phyloP scores from a whole-genome alignment of 306 rosid genomes.

The Trifolium repens region DNA sequence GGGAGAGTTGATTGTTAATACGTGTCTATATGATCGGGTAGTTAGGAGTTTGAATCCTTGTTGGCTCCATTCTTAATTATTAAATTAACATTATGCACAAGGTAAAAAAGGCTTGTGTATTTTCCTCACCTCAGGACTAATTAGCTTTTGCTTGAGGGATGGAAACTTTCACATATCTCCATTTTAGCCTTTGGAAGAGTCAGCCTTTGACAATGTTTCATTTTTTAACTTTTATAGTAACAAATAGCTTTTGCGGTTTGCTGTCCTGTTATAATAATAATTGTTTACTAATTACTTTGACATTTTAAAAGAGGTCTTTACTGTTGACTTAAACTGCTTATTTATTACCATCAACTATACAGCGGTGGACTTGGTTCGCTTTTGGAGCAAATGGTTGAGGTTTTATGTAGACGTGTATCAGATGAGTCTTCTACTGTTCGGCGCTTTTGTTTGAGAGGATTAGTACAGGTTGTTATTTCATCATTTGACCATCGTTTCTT shows the following conservation, averaged over 20 bases:
- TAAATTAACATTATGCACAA: neutral
- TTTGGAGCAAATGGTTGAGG: conserved; percentile 88
- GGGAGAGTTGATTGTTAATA: neutral
- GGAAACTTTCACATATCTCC: neutral
- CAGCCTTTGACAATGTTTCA: conserved; percentile 3
- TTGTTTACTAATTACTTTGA: conserved; percentile 1
- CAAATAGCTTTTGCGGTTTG: conserved; percentile 8
- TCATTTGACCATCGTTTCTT: conserved; percentile 25
- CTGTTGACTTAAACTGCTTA: conserved; percentile 40
- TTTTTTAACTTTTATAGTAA: conserved; percentile 7
- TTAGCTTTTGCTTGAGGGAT: neutral
- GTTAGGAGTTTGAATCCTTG: conserved; percentile 8
- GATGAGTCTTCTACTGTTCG: conserved; percentile 91
- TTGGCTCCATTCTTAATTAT: neutral
- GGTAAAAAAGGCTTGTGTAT: neutral
- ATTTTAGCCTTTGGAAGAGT: conserved; percentile 19
- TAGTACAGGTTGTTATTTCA: conserved; percentile 72
- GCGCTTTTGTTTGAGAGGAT: conserved; percentile 92
- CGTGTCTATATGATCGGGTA: neutral
- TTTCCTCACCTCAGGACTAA: conserved; percentile 11
- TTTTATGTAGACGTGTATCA: conserved; percentile 83
- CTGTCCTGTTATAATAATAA: conserved; percentile 23
- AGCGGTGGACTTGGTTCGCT: conserved; percentile 78
- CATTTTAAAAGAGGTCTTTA: neutral
- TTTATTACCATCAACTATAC: conserved; percentile 45